These are phyloP conservation scores for Coemansia sp. DNA, from an alignment of 192 early-diverging fungal genomes.

Conservation along the genomic window DNA sequence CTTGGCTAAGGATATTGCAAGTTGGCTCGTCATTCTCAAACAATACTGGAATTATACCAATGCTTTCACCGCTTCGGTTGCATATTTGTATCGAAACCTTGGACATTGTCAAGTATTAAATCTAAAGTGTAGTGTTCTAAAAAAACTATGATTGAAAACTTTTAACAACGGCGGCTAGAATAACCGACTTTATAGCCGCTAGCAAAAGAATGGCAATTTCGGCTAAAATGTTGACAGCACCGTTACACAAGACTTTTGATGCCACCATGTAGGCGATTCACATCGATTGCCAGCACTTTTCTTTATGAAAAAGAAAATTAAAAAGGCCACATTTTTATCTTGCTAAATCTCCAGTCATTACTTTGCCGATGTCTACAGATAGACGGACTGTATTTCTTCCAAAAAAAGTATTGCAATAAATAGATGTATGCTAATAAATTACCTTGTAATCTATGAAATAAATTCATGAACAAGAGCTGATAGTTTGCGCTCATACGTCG, in stretches of 20 bases:
- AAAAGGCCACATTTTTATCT: neutral
- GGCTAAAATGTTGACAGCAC: no score
- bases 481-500: constrained; percentile 65
- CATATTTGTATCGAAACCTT: neutral
- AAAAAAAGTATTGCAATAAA: neutral
- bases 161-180: no score
- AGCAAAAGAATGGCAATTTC: no score
- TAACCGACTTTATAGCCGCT: no score
- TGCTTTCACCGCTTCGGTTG: neutral
- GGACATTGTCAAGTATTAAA: neutral
- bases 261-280: no score
- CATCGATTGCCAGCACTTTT: neutral
- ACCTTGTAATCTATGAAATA: neutral
- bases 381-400: neutral
- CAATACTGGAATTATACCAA: neutral
- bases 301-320: neutral
- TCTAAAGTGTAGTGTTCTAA: neutral
- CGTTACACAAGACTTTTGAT: no score
- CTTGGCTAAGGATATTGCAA: neutral
- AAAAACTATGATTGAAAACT: no score
- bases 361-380: neutral
- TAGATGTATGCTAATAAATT: neutral
- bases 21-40: neutral
- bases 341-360: neutral
- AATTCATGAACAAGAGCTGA: constrained; percentile 43